A percentile compares a stretch with the other conserved stretches of the same genome.
Conservation (phyloP, 805 yeast genomes). For the Candida nanaspora region DNA sequence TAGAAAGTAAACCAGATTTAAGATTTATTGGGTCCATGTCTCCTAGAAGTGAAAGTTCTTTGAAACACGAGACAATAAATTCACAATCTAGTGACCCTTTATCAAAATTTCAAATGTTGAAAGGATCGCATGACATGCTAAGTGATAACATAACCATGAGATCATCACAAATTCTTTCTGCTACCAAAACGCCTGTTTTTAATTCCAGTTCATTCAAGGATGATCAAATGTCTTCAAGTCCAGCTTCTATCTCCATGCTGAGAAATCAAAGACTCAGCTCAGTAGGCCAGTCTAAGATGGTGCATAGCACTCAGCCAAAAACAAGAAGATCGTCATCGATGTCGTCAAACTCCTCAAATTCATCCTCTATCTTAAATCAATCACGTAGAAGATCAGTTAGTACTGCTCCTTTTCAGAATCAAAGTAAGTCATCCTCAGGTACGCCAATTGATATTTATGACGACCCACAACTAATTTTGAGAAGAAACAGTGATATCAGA, state of each 20-base stretch:
- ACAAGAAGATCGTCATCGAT: slow-evolving; percentile 5
- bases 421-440: not conserved
- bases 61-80: slow-evolving; percentile 1
- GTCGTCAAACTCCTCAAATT: slow-evolving; percentile 18
- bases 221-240: not conserved
- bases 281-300: not conserved
- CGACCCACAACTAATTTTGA: slow-evolving; percentile 1
- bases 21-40: slow-evolving; percentile 21
- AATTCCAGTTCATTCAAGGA: not conserved
- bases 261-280: not conserved
- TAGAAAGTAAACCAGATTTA: slow-evolving; percentile 30
- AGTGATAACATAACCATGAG: slow-evolving; percentile 5
- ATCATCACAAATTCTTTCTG: not conserved
- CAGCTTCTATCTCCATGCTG: not conserved
- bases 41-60: slow-evolving; percentile 18
- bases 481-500: slow-evolving; percentile 2
- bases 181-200: not conserved
- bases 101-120: slow-evolving; percentile 8
- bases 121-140: slow-evolving; percentile 8
- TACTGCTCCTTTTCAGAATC: not conserved
- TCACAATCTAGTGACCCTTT: slow-evolving; percentile 6
- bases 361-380: slow-evolving; percentile 14
- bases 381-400: not conserved
- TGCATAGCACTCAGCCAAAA: not conserved
- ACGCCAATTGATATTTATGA: not conserved